Evolutionary conservation across 345 rosid species (phyloP), one percentile per base, ranked within the genome.

Genomic region (Aquilaria sinensis): DNA sequence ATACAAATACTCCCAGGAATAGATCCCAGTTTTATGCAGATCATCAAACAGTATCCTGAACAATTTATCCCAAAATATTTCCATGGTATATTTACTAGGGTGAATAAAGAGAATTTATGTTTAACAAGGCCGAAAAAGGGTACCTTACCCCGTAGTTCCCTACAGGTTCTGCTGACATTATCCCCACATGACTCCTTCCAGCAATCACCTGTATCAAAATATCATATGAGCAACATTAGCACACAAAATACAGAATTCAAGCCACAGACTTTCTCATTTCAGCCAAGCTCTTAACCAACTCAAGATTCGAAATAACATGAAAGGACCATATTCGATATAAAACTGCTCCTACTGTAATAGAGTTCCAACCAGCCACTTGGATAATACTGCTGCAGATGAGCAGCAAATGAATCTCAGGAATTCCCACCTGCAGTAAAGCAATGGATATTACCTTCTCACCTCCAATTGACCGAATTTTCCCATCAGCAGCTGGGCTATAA

Each of bases 81-180:
- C 41, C 57, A 34, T 23, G 29, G 47, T 65, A 23, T 48, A 14
- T 56, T 16, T 47, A 56, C 16, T 15, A 31, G 33, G 50, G 57
- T 0, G 57, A 65, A 65, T 6, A 13, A 14, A 5, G 11, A 49
- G 5, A 23, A 49, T 23, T 31, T 30, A 57, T 9, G 46, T 30
- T 6, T 41, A 57, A 16, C 61, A 51, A 16, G 67, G 51, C 14
- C 61, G 33, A 50, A 6, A 47, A 43, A 70, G 68, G 69, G 68
- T 85, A 94, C 97, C 96, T 86, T 72, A 94, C 91, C 72, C 97
- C 99, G 12, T 94, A 90, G 85, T 90, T 90, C 67, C 97, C 99
- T 2, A 94, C 82, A 47, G 96, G 97, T 69, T 88, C 93, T 0
- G 89, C 96, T 70, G 86, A 86, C 92, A 94, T 94, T 75, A 94